Conservation (phyloP, 2,329 filamentous ascomycete species). For the Phialemoniopsis sp. region DNA sequence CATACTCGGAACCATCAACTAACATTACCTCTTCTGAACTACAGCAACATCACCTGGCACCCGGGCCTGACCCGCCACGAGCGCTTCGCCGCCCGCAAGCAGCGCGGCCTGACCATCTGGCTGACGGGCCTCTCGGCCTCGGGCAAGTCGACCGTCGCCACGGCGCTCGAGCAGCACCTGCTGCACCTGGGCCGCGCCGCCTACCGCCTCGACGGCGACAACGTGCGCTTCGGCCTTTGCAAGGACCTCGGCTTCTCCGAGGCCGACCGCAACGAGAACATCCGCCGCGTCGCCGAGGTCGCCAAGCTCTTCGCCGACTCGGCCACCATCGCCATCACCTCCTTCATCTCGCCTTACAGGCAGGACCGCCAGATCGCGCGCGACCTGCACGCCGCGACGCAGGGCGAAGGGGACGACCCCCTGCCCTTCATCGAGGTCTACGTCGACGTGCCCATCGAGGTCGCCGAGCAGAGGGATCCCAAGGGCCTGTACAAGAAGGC, state of each 20-base stretch:
- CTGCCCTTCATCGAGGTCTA: constrained; percentile 92
- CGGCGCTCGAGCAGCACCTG: constrained; percentile 93
- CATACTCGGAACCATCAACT: constrained; percentile 2
- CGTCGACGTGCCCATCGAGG: constrained; percentile 85
- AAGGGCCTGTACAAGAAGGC: constrained; percentile 99
- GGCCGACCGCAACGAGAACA: constrained; percentile 94
- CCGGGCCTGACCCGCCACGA: constrained; percentile 73
- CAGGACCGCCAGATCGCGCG: constrained; percentile 82
- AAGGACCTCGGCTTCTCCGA: constrained; percentile 95
- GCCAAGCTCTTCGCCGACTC: constrained; percentile 95
- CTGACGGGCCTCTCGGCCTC: constrained; percentile 94
- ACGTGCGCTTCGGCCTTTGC: constrained; percentile 96
- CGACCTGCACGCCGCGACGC: constrained; percentile 64
- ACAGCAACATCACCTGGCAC: constrained; percentile 89
- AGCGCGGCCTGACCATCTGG: constrained; percentile 94
- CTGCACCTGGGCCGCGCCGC: constrained; percentile 78
- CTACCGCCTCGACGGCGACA: constrained; percentile 96
- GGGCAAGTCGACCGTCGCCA: constrained; percentile 95
- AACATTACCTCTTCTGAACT: constrained; percentile 4
- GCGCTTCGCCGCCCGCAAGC: constrained; percentile 70
- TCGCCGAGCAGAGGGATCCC: constrained; percentile 91
- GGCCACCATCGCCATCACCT: constrained; percentile 82
- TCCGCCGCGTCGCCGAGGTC: constrained; percentile 88
- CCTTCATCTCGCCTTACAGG: constrained; percentile 94
- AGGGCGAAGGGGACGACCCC: constrained; percentile 59